Conservation (phyloP, 1,284 basidiomycete genomes). For the Tausonia pullulans region DNA sequence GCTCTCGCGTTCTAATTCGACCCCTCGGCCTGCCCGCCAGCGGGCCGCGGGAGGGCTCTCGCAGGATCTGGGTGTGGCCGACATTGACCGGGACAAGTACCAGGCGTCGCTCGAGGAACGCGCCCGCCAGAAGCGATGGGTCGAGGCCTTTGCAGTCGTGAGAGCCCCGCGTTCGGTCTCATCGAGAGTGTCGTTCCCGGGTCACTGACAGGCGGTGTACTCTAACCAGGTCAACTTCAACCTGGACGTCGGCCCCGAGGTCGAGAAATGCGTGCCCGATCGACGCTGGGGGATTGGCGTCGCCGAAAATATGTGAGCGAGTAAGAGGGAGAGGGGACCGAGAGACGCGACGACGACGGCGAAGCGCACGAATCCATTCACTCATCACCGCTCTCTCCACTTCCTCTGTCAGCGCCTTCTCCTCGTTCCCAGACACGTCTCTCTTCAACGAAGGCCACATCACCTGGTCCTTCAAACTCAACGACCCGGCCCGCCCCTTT, state of each 20-base stretch:
- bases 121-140: constrained; percentile 55
- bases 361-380: neutral
- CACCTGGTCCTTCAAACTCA: constrained; percentile 34
- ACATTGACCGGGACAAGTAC: neutral
- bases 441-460: constrained; percentile 51
- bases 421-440: constrained; percentile 81
- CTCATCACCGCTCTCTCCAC: neutral
- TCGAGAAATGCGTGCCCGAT: constrained; percentile 58
- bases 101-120: constrained; percentile 42
- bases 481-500: constrained; percentile 15
- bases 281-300: constrained; percentile 49
- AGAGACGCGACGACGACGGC: neutral
- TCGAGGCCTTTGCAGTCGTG: constrained; percentile 60
- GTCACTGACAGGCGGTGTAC: too few relatives aligned
- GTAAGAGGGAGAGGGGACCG: neutral
- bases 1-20: constrained; percentile 12
- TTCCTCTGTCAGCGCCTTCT: constrained; percentile 59
- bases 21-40: neutral
- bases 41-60: neutral
- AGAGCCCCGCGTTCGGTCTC: too few relatives aligned
- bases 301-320: constrained; percentile 71
- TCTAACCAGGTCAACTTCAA: constrained; percentile 56
- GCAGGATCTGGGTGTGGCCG: constrained; percentile 4
- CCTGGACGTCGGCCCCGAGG: constrained; percentile 70
- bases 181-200: too few relatives aligned